Percentiles rank a stretch among this genome's conserved stretches.
These are phyloP conservation scores for Neonectria punicea DNA, from an alignment of 2,329 filamentous ascomycete genomes.

Conservation along the genomic window DNA sequence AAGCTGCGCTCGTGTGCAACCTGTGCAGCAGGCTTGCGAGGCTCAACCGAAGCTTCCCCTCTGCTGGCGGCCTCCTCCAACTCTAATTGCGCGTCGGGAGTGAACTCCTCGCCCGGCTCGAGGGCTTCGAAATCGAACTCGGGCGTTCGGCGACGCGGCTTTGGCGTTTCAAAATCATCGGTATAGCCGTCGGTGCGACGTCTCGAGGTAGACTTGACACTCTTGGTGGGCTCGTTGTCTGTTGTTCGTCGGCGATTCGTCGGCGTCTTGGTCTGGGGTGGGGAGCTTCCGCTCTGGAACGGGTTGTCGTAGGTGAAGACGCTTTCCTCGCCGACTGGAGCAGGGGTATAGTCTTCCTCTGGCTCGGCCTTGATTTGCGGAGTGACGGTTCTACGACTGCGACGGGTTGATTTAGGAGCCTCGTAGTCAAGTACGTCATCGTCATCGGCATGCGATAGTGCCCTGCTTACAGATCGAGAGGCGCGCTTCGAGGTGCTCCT, in stretches of 20 bases:
- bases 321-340: conserved; percentile 59
- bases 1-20: conserved; percentile 57
- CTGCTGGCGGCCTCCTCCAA: conserved; percentile 73
- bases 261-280: conserved; percentile 62
- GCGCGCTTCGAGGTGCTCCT: conserved; percentile 65
- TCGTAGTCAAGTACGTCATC: conserved; percentile 54
- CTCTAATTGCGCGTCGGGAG: conserved; percentile 87
- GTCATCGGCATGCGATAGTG: conserved; percentile 62
- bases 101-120: conserved; percentile 90
- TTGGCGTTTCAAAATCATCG: conserved; percentile 52
- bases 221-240: conserved; percentile 55
- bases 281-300: conserved; percentile 85
- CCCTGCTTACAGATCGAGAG: conserved; percentile 65
- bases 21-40: conserved; percentile 53
- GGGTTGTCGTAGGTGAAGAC: conserved; percentile 92
- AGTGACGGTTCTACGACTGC: conserved; percentile 61
- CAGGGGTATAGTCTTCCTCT: conserved; percentile 43
- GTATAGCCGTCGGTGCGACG: conserved; percentile 54
- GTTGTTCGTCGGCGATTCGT: conserved; percentile 61
- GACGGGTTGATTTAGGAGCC: conserved; percentile 56
- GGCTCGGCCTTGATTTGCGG: conserved; percentile 66
- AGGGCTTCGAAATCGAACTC: conserved; percentile 66
- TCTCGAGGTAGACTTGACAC: conserved; percentile 54
- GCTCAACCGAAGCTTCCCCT: conserved; percentile 59
- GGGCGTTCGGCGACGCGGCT: conserved; percentile 47